Percentiles rank a stretch among this genome's conserved stretches.
Evolutionary conservation across 805 yeast species (phyloP).

Genomic region (Schwanniomyces occidentalis): DNA sequence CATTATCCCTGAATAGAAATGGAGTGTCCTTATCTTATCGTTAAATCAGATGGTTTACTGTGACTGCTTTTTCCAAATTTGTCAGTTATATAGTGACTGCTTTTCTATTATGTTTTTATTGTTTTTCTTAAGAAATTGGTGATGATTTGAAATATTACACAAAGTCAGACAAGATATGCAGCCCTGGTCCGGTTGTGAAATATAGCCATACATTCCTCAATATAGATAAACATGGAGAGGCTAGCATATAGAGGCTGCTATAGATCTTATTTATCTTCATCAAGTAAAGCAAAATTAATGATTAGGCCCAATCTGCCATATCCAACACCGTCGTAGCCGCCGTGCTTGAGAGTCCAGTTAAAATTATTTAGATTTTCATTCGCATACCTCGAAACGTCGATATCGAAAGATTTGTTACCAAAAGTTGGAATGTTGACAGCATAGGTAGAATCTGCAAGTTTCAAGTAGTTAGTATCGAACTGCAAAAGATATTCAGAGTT

Average conservation of each 20-base stretch:
- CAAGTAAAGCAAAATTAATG: slow-evolving; percentile 37
- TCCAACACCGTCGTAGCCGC: slow-evolving; percentile 33
- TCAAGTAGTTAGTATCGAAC: slow-evolving; percentile 56
- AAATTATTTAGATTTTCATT: slow-evolving; percentile 46
- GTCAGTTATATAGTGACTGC: slow-evolving; percentile 18
- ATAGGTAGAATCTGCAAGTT: slow-evolving; percentile 50
- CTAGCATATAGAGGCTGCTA: too few relatives aligned
- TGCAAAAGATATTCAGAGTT: slow-evolving; percentile 45
- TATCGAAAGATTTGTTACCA: slow-evolving; percentile 44
- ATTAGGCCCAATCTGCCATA: slow-evolving; percentile 34
- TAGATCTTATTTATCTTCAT: too few relatives aligned
- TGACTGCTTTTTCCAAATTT: slow-evolving; percentile 15
- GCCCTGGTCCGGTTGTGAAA: too few relatives aligned
- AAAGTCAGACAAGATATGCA: too few relatives aligned
- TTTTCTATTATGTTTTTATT: slow-evolving; percentile 20
- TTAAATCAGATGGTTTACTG: slow-evolving; percentile 9
- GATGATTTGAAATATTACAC: slow-evolving; percentile 5
- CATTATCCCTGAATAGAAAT: slow-evolving; percentile 7
- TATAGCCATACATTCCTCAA: too few relatives aligned
- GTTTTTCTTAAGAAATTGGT: slow-evolving; percentile 14
- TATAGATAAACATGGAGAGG: too few relatives aligned
- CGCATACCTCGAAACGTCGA: slow-evolving; percentile 43
- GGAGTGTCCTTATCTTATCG: background rate
- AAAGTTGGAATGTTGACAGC: slow-evolving; percentile 52
- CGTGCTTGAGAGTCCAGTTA: slow-evolving; percentile 45